These are phyloP conservation scores for Bisporella sp. DNA, from an alignment of 2,329 filamentous ascomycete species.

Conservation along the genomic window DNA sequence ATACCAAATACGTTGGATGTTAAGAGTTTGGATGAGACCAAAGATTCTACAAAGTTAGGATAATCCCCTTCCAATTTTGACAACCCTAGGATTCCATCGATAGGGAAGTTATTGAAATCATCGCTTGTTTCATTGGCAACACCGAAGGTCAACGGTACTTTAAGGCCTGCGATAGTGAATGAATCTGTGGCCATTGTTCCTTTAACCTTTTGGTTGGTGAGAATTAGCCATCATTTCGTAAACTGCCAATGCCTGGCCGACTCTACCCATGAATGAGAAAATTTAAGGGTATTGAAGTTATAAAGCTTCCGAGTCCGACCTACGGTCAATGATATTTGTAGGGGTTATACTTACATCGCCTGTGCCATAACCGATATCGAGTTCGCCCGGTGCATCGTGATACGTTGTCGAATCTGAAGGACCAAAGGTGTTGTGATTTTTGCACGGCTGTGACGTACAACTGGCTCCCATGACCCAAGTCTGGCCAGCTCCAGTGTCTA, in stretches of 20 bases:
- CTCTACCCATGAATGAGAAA: too few species aligned
- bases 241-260: too few species aligned
- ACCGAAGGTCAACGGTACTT: conserved; percentile 61
- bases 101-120: conserved; percentile 72
- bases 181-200: conserved; percentile 62
- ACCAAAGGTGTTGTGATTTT: conserved; percentile 64
- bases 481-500: conserved; percentile 62
- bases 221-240: too few species aligned
- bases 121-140: conserved; percentile 63
- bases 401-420: conserved; percentile 58
- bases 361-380: conserved; percentile 68
- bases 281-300: too few species aligned
- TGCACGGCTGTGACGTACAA: conserved; percentile 62
- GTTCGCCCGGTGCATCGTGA: conserved; percentile 44
- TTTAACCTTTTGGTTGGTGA: not conserved
- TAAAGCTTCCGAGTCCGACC: too few species aligned
- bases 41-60: conserved; percentile 60
- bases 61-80: conserved; percentile 51
- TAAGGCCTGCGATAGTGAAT: conserved; percentile 58
- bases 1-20: conserved; percentile 64
- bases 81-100: conserved; percentile 82
- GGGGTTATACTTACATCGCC: conserved; percentile 50
- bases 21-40: conserved; percentile 51
- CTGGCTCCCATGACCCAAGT: conserved; percentile 76
- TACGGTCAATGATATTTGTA: too few species aligned